Conservation (phyloP, 108 stramenopile species). For the Parmales sp. region DNA sequence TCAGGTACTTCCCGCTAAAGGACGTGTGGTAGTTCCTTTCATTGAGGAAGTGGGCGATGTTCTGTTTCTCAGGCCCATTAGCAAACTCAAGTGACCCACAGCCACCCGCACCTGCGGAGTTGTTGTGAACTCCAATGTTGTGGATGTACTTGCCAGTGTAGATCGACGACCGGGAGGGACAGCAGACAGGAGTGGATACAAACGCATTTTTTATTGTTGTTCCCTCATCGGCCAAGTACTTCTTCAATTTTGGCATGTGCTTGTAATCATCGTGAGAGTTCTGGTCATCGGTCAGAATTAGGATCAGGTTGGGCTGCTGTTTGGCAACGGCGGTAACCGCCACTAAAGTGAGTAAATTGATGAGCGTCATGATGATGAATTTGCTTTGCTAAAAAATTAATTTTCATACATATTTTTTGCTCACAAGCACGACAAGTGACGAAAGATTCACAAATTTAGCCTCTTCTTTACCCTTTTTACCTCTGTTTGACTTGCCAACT, state of each 20-base stretch:
- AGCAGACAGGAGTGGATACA: conserved; percentile 25
- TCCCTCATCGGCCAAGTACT: background rate
- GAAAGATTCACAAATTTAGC: too few species aligned
- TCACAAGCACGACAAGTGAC: too few species aligned
- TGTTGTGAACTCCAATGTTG: conserved; percentile 20
- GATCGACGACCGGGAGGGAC: conserved; percentile 20
- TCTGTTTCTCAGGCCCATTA: background rate
- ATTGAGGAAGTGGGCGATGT: background rate
- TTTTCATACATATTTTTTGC: too few species aligned
- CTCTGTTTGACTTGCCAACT: too few species aligned
- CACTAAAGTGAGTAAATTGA: background rate
- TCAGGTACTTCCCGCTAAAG: conserved; percentile 2
- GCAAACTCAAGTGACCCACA: background rate
- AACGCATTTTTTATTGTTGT: background rate
- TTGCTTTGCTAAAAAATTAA: too few species aligned
- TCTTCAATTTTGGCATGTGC: background rate
- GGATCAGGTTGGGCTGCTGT: conserved; percentile 31
- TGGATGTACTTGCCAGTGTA: conserved; percentile 27
- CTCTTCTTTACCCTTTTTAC: too few species aligned
- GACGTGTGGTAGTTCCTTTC: background rate
- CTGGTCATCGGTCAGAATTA: conserved; percentile 42
- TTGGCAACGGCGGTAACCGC: background rate
- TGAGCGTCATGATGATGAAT: too few species aligned
- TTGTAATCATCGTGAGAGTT: too few species aligned
- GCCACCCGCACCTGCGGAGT: background rate